Evolutionary conservation across 2,329 filamentous ascomycete species (phyloP).

Genomic region (Hymenoscyphus repandus): DNA sequence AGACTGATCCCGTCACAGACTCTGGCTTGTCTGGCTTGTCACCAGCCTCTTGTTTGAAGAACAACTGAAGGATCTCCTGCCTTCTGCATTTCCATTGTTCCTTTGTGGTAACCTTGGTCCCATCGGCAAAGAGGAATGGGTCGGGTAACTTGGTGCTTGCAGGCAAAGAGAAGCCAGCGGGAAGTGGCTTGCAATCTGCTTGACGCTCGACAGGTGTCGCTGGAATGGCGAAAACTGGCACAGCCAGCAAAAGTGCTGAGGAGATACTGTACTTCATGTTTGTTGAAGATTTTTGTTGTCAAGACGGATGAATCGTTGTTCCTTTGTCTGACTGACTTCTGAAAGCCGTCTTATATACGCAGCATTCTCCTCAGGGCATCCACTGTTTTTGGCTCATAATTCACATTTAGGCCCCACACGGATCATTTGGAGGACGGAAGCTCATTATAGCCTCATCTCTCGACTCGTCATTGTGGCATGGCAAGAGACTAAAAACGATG

Average conservation of each 20-base stretch:
- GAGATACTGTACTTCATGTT: conserved; percentile 15
- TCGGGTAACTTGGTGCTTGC: conserved; percentile 31
- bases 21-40: conserved; percentile 42
- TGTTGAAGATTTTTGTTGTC: background rate
- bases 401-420: conserved; percentile 6
- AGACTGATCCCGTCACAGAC: conserved; percentile 40
- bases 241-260: conserved; percentile 9
- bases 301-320: conserved; percentile 4
- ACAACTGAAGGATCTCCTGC: conserved; percentile 41
- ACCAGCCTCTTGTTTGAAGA: conserved; percentile 48
- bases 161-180: conserved; percentile 8
- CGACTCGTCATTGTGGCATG: background rate
- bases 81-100: conserved; percentile 44
- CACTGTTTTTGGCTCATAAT: background rate
- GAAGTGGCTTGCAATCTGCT: conserved; percentile 11
- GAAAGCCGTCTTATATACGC: conserved; percentile 3
- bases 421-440: background rate
- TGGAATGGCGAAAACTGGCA: conserved; percentile 11
- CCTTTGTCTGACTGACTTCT: background rate
- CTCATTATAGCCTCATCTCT: conserved; percentile 8
- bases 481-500: background rate
- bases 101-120: conserved; percentile 40
- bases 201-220: conserved; percentile 10
- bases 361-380: background rate
- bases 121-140: conserved; percentile 42